A percentile compares a stretch with the other conserved stretches of the same genome.
phyloP scores from a whole-genome alignment of 768 basidiomycete species.

The Trametes cubensis region DNA sequence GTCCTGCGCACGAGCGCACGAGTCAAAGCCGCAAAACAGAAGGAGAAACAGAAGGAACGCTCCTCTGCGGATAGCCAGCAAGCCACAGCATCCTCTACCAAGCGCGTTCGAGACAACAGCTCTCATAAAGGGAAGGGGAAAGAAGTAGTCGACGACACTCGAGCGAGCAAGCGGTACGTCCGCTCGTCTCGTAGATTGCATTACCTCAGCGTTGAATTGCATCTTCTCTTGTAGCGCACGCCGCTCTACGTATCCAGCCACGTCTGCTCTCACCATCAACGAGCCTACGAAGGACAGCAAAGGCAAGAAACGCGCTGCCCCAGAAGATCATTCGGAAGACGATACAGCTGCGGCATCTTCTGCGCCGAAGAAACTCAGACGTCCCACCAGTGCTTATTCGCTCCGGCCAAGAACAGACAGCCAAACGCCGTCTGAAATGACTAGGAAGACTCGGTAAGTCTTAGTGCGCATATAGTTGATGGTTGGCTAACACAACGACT shows the following conservation, averaged over 20 bases:
- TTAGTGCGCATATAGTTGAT: slow-evolving; percentile 6
- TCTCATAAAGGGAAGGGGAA: slow-evolving; percentile 66
- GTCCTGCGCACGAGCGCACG: slow-evolving; percentile 69
- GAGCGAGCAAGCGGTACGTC: slow-evolving; percentile 66
- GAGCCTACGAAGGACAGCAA: slow-evolving; percentile 76
- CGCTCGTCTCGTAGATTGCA: slow-evolving; percentile 26
- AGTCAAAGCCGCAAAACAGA: slow-evolving; percentile 75
- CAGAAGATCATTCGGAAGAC: slow-evolving; percentile 71
- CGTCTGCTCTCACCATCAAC: slow-evolving; percentile 63
- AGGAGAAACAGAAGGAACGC: slow-evolving; percentile 61
- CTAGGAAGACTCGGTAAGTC: slow-evolving; percentile 71
- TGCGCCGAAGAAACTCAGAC: slow-evolving; percentile 62
- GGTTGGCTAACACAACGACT: slow-evolving; percentile 19
- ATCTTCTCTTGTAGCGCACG: slow-evolving; percentile 51
- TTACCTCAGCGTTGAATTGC: slow-evolving; percentile 9
- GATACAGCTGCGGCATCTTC: slow-evolving; percentile 44
- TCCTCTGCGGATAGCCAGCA: slow-evolving; percentile 44
- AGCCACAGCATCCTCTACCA: slow-evolving; percentile 47
- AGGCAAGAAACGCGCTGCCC: slow-evolving; percentile 90
- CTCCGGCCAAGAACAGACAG: slow-evolving; percentile 61
- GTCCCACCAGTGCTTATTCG: slow-evolving; percentile 55
- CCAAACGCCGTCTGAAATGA: slow-evolving; percentile 58
- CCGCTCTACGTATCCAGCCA: slow-evolving; percentile 51
- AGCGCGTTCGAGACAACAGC: slow-evolving; percentile 55
- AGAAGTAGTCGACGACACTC: slow-evolving; percentile 57